Percentiles rank a stretch among this genome's conserved stretches.
Conservation (phyloP, 1,284 basidiomycete genomes). For the Blastosporella zonata region DNA sequence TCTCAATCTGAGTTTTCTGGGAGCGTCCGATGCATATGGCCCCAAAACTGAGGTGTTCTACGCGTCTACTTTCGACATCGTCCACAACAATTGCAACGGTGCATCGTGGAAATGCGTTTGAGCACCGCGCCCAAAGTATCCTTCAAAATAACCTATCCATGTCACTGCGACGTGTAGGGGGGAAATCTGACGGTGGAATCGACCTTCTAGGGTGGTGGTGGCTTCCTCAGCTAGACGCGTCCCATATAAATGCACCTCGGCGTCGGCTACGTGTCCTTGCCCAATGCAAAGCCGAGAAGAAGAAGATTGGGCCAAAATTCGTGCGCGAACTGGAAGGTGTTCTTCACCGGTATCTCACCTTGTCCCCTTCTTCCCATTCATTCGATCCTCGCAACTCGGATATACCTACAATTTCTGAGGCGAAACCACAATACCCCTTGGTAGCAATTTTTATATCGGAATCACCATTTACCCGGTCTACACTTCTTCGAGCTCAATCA, state of each 20-base stretch:
- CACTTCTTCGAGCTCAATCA: slow-evolving; percentile 64
- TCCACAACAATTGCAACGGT: slow-evolving; percentile 23
- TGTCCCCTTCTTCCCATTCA: slow-evolving; percentile 4
- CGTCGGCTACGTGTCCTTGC: slow-evolving; percentile 72
- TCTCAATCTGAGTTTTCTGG: neutral
- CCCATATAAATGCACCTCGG: slow-evolving; percentile 18
- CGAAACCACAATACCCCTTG: slow-evolving; percentile 31
- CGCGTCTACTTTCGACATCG: slow-evolving; percentile 10
- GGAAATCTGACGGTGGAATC: slow-evolving; percentile 80
- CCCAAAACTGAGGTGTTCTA: neutral
- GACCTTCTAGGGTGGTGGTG: slow-evolving; percentile 95
- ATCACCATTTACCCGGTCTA: slow-evolving; percentile 69
- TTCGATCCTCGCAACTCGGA: neutral
- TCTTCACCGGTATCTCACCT: slow-evolving; percentile 43
- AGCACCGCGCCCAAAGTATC: slow-evolving; percentile 61
- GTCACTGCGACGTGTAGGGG: slow-evolving; percentile 76
- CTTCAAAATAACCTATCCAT: slow-evolving; percentile 73
- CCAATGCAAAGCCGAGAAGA: slow-evolving; percentile 89
- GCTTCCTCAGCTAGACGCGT: slow-evolving; percentile 47
- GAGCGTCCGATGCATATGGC: neutral
- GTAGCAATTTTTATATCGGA: slow-evolving; percentile 76
- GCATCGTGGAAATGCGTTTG: slow-evolving; percentile 69
- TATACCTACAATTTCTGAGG: neutral
- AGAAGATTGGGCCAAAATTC: slow-evolving; percentile 72
- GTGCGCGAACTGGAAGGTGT: slow-evolving; percentile 90